Evolutionary conservation across 116 monocot genomes (phyloP).

Genomic region (Cymodocea nodosa): DNA sequence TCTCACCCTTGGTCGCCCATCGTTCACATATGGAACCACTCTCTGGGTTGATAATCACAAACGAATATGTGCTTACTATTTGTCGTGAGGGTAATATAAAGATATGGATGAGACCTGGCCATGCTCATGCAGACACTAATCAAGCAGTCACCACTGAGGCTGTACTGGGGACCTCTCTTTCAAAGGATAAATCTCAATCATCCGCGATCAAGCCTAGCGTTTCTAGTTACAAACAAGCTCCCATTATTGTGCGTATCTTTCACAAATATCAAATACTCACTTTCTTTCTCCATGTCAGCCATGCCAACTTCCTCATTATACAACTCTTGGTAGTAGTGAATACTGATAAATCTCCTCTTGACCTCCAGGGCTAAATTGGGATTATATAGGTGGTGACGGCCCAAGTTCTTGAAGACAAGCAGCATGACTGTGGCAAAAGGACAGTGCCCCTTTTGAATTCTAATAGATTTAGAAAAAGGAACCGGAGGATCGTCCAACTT

Average conservation of each 20-base stretch:
- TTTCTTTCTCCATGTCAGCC: background rate
- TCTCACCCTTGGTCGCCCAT: slow-evolving; percentile 77
- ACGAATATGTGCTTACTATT: slow-evolving; percentile 60
- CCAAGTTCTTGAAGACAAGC: too few species aligned
- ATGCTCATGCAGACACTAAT: slow-evolving; percentile 26
- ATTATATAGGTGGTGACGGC: too few species aligned
- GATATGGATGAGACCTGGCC: slow-evolving; percentile 75
- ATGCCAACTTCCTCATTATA: background rate
- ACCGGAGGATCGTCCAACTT: too few species aligned
- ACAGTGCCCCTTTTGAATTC: too few species aligned
- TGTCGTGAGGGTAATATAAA: slow-evolving; percentile 85
- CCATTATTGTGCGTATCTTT: slow-evolving; percentile 10
- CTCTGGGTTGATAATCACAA: slow-evolving; percentile 66
- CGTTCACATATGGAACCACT: slow-evolving; percentile 82
- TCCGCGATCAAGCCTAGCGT: slow-evolving; percentile 7
- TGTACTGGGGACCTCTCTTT: slow-evolving; percentile 4
- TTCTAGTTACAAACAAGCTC: slow-evolving; percentile 14
- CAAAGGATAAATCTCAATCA: slow-evolving; percentile 31
- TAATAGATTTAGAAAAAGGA: too few species aligned
- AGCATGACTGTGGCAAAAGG: too few species aligned
- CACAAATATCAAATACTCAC: background rate
- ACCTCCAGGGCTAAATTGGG: too few species aligned
- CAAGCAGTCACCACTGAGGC: slow-evolving; percentile 33
- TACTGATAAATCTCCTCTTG: too few species aligned
- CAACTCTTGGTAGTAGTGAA: too few species aligned